A percentile compares a stretch with the other conserved stretches of the same genome.
Conservation (phyloP, 805 yeast genomes). For the Suhomyces sp. region DNA sequence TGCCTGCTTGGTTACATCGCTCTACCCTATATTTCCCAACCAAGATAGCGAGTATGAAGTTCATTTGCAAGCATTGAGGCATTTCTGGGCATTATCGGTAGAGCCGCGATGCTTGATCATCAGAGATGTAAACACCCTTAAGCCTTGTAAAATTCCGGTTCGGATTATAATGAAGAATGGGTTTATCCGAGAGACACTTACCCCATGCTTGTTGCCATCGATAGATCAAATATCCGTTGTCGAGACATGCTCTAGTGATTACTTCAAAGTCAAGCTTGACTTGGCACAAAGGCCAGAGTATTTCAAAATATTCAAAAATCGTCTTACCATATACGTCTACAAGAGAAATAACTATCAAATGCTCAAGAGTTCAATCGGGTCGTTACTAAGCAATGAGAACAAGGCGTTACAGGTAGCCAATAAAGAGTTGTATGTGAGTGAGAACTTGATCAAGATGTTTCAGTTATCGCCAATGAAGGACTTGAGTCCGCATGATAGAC, state of each 20-base stretch:
- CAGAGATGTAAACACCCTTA: slow-evolving; percentile 62
- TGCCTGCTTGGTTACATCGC: slow-evolving; percentile 67
- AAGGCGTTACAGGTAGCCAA: slow-evolving; percentile 25
- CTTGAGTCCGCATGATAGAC: slow-evolving; percentile 28
- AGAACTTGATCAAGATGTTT: slow-evolving; percentile 23
- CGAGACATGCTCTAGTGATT: slow-evolving; percentile 44
- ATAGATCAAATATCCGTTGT: slow-evolving; percentile 48
- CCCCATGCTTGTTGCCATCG: slow-evolving; percentile 74
- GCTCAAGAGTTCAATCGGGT: slow-evolving; percentile 30
- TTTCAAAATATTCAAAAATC: slow-evolving; percentile 40
- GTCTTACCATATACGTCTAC: slow-evolving; percentile 51
- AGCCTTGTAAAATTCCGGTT: slow-evolving; percentile 50
- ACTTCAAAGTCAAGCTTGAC: slow-evolving; percentile 52
- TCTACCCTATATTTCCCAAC: slow-evolving; percentile 72
- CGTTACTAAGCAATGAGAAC: slow-evolving; percentile 35
- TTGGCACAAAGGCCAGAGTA: slow-evolving; percentile 41
- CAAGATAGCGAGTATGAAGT: slow-evolving; percentile 46
- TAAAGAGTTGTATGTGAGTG: slow-evolving; percentile 23
- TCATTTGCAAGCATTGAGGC: slow-evolving; percentile 80
- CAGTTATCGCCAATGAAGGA: slow-evolving; percentile 20
- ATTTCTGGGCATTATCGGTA: slow-evolving; percentile 85
- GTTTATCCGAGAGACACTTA: slow-evolving; percentile 22
- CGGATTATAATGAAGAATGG: slow-evolving; percentile 41
- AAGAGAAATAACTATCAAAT: slow-evolving; percentile 42
- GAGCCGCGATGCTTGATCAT: slow-evolving; percentile 79